Evolutionary conservation across 768 basidiomycete genomes (phyloP), one percentile per base, ranked within the genome.

Genomic region (Austroboletus eburneus): DNA sequence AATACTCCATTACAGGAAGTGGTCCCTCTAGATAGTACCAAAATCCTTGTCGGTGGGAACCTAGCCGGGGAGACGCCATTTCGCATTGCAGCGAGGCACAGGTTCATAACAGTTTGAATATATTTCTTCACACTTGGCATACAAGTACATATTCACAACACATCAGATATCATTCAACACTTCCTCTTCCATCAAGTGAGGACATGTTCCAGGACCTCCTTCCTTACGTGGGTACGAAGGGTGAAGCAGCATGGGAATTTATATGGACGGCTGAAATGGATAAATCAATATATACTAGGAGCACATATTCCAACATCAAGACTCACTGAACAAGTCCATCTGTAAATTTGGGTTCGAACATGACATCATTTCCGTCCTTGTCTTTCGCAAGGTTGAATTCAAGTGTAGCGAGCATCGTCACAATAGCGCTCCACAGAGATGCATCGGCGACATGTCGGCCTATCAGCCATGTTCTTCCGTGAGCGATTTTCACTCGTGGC

Each of bases 351-450:
- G 50, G 30, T 17, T 48, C 32, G 21, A 55, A 48, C 3, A 7
- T 25, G 21, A 55, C 45, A 5, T 49, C 54, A 16, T 49, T 39
- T 2, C 50, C 54, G 5, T 42, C 25, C 2, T 30, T 39, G 33
- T 54, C 52, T 10, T 42, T 44, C 17, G 45, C 45, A 1, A 22
- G 37, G 10, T 45, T 30, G 24, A 51, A 45, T 5, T 51, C 27
- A 5, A 55, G 44, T 14, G 34, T 49, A 3, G 50, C 50, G 10
- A 55, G 22, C 46, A 51, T 48, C 5, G 50, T 47, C 37, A 6
- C 43, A 9, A 51, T 46, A 1, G 46, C 46, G 10, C 25, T 36
- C 53, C 52, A 54, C 3, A 51, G 6, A 7, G 41, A 46, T 3
- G 45, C 39, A 42, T 54, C 46, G 2, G 49, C 53, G 10, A 20